phyloP scores from a whole-genome alignment of 208 protist species.

The Crithidia mellificae region DNA sequence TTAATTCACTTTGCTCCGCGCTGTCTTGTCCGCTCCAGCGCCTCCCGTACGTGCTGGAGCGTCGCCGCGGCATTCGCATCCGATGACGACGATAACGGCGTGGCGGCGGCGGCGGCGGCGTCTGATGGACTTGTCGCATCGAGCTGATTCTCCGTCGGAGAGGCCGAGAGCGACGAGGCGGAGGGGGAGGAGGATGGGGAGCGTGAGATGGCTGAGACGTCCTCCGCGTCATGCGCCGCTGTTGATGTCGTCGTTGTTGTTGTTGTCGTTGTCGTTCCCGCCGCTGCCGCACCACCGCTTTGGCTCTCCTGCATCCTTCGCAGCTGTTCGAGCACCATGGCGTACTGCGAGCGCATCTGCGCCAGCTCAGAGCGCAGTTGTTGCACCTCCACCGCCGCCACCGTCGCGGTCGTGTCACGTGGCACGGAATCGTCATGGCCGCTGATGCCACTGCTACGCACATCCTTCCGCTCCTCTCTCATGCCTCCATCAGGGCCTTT shows the following conservation, averaged over 20 bases:
- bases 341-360: slow-evolving; percentile 27
- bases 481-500: too few species aligned
- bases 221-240: neutral
- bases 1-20: slow-evolving; percentile 8
- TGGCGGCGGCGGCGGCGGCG: neutral
- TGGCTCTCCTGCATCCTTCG: slow-evolving; percentile 9
- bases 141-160: neutral
- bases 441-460: too few species aligned
- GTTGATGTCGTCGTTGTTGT: neutral
- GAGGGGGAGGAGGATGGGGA: slow-evolving; percentile 9
- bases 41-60: slow-evolving; percentile 41
- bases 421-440: too few species aligned
- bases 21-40: slow-evolving; percentile 34
- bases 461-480: neutral
- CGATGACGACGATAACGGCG: neutral
- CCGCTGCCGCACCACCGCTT: neutral
- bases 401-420: too few species aligned
- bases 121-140: neutral
- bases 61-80: slow-evolving; percentile 19
- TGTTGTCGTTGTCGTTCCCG: neutral
- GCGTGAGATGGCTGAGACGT: slow-evolving; percentile 11
- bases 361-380: slow-evolving; percentile 27
- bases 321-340: slow-evolving; percentile 17
- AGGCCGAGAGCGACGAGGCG: slow-evolving; percentile 1
- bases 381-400: slow-evolving; percentile 10